A percentile compares a stretch with the other conserved stretches of the same genome.
Conservation (phyloP, 768 basidiomycete genomes). For the Panus rudis region DNA sequence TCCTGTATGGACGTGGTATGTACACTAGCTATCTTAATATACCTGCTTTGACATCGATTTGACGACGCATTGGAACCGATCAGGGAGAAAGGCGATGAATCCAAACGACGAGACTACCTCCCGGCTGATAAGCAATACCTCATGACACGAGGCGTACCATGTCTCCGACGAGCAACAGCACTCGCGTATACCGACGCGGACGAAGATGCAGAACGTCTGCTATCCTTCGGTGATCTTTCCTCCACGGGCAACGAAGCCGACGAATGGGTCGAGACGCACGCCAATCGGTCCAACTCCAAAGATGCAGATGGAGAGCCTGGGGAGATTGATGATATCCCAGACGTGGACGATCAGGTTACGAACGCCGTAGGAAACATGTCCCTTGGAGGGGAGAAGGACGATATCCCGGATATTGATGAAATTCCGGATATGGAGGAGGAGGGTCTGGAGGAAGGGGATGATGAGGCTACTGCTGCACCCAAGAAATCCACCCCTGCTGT, state of each 20-base stretch:
- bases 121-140: constrained; percentile 95
- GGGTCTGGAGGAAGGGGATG: constrained; percentile 78
- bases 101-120: constrained; percentile 86
- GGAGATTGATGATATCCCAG: constrained; percentile 80
- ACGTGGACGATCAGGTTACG: constrained; percentile 52
- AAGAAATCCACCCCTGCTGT: constrained; percentile 21
- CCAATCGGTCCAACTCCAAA: constrained; percentile 53
- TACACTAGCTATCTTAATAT: constrained; percentile 3
- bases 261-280: constrained; percentile 99
- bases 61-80: constrained; percentile 1
- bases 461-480: constrained; percentile 70
- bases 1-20: constrained; percentile 91
- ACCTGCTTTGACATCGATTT: constrained; percentile 2
- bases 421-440: constrained; percentile 99
- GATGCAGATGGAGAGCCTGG: constrained; percentile 54
- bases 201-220: constrained; percentile 90
- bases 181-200: constrained; percentile 93
- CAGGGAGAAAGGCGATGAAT: constrained; percentile 91
- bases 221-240: constrained; percentile 70
- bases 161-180: constrained; percentile 86
- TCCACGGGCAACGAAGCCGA: constrained; percentile 54
- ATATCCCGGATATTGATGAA: constrained; percentile 91
- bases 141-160: constrained; percentile 93
- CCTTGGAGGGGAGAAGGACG: constrained; percentile 26
- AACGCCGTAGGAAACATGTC: constrained; percentile 22